Conservation (phyloP, 208 protist genomes). For the Trypanosoma caninum region DNA sequence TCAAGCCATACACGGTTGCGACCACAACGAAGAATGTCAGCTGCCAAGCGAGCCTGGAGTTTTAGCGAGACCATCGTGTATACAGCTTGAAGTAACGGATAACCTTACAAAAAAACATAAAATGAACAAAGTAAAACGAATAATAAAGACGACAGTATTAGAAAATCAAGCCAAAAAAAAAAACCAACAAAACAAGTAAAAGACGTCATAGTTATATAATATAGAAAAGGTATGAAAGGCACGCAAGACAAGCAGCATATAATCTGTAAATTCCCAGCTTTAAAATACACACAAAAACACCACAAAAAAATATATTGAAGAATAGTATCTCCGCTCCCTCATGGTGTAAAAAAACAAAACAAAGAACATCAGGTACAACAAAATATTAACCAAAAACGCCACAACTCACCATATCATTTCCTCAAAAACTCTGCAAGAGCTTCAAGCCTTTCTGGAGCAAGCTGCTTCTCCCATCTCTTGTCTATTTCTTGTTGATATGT, state of each 20-base stretch:
- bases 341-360: no score
- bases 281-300: no score
- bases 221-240: conserved; percentile 6
- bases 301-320: no score
- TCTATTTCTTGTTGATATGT: conserved; percentile 32
- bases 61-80: conserved; percentile 83
- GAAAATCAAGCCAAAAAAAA: no score
- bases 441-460: conserved; percentile 30
- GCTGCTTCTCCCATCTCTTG: conserved; percentile 25
- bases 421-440: conserved; percentile 36
- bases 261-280: no score
- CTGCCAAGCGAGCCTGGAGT: conserved; percentile 98
- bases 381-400: no score
- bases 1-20: conserved; percentile 97
- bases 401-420: conserved; percentile 2
- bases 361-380: no score
- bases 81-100: no score
- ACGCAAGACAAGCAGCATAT: no score
- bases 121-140: not conserved
- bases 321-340: no score
- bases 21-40: conserved; percentile 98
- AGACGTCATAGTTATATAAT: not conserved
- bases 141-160: not conserved
- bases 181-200: no score
- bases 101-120: no score